phyloP scores from a whole-genome alignment of 805 yeast genomes.

The Saccharomycopsis sp. region DNA sequence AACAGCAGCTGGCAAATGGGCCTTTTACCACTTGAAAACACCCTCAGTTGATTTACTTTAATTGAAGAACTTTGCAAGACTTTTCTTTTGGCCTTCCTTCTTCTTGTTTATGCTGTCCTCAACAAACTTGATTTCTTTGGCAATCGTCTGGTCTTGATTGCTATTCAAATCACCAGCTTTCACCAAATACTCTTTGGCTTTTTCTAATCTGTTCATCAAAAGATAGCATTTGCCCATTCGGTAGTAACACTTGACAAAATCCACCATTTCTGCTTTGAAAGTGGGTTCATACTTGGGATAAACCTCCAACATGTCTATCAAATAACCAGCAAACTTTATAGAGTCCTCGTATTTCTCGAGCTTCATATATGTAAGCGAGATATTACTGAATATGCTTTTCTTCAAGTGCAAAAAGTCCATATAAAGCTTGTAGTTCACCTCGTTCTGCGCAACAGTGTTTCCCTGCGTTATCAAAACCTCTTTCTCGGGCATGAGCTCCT shows the following conservation, averaged over 20 bases:
- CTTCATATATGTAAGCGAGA: slow-evolving; percentile 48
- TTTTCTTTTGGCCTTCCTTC: slow-evolving; percentile 43
- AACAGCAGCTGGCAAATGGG: too few species aligned
- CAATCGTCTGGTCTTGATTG: slow-evolving; percentile 43
- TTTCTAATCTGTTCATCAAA: slow-evolving; percentile 37
- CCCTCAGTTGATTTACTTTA: neutral
- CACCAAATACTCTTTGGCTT: slow-evolving; percentile 40
- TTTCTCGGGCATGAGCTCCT: slow-evolving; percentile 63
- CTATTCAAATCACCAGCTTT: slow-evolving; percentile 34
- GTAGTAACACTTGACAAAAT: slow-evolving; percentile 49
- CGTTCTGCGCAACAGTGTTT: slow-evolving; percentile 12
- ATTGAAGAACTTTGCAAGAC: slow-evolving; percentile 55
- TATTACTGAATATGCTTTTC: slow-evolving; percentile 37
- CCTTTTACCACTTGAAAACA: too few species aligned
- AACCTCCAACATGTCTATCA: slow-evolving; percentile 36
- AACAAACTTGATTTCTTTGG: slow-evolving; percentile 34
- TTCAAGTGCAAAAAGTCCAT: slow-evolving; percentile 39
- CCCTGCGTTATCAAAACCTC: slow-evolving; percentile 30
- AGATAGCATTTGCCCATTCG: slow-evolving; percentile 44
- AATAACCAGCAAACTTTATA: slow-evolving; percentile 44
- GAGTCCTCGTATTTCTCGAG: slow-evolving; percentile 40
- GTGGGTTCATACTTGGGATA: slow-evolving; percentile 23
- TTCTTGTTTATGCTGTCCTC: slow-evolving; percentile 33
- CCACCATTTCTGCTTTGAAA: slow-evolving; percentile 30
- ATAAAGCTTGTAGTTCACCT: slow-evolving; percentile 39